phyloP scores from a whole-genome alignment of 345 rosid species.

The Passiflora organensis region DNA sequence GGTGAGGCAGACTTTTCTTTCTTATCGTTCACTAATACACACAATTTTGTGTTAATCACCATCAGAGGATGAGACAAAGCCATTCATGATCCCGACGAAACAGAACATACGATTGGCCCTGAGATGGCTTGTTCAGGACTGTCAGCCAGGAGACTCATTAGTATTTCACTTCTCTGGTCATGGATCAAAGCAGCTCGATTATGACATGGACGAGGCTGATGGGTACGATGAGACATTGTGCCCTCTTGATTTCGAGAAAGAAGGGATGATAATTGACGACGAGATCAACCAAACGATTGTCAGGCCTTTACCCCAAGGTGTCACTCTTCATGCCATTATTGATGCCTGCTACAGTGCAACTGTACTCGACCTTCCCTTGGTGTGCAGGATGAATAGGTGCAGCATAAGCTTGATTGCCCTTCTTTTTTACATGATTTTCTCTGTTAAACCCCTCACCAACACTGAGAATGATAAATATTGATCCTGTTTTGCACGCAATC shows the following conservation, averaged over 20 bases:
- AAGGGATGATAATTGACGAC: slow-evolving; percentile 67
- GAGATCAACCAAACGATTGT: slow-evolving; percentile 60
- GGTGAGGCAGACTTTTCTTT: no score
- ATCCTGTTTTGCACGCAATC: neutral
- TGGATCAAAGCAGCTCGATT: slow-evolving; percentile 50
- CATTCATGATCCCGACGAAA: slow-evolving; percentile 56
- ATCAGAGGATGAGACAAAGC: slow-evolving; percentile 60
- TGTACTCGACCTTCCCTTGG: slow-evolving; percentile 55
- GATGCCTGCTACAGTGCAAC: slow-evolving; percentile 77
- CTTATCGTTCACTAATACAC: no score
- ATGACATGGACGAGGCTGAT: slow-evolving; percentile 51
- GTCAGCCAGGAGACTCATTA: slow-evolving; percentile 65
- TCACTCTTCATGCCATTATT: slow-evolving; percentile 60
- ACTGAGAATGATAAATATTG: neutral
- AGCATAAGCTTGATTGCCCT: neutral
- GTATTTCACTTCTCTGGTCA: slow-evolving; percentile 87
- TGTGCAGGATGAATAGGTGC: slow-evolving; percentile 63
- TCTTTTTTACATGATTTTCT: no score
- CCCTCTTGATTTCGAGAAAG: slow-evolving; percentile 69
- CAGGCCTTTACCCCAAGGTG: slow-evolving; percentile 64
- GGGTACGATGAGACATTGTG: slow-evolving; percentile 65
- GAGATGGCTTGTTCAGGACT: slow-evolving; percentile 69
- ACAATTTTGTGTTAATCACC: no score
- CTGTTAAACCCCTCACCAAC: neutral
- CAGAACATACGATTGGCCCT: slow-evolving; percentile 58